Conservation (phyloP, 768 basidiomycete genomes). For the Nidularia pulvinata region DNA sequence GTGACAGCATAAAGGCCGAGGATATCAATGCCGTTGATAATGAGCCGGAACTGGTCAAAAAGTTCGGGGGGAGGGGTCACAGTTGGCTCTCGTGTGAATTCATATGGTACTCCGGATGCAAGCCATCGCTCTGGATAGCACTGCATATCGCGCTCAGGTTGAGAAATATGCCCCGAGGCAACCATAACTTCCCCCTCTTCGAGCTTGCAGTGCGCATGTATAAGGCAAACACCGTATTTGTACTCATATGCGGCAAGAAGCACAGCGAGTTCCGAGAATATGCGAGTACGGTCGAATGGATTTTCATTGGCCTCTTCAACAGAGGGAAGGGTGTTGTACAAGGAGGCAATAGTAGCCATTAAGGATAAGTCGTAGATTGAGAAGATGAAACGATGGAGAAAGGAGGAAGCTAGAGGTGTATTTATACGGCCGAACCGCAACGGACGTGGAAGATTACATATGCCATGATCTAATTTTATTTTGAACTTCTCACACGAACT, state of each 20-base stretch:
- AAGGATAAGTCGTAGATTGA: too few species aligned
- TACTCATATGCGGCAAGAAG: background rate
- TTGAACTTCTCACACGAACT: too few species aligned
- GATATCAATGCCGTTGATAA: too few species aligned
- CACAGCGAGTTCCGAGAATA: background rate
- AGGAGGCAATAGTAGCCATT: background rate
- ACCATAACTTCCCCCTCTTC: slow-evolving; percentile 9
- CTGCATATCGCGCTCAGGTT: slow-evolving; percentile 1
- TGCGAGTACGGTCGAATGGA: background rate
- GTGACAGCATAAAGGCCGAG: too few species aligned
- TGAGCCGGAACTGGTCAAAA: background rate
- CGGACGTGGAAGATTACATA: too few species aligned
- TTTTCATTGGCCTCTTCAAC: background rate
- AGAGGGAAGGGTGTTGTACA: background rate
- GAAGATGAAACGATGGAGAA: too few species aligned
- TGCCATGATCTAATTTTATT: too few species aligned
- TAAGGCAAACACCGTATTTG: slow-evolving; percentile 6
- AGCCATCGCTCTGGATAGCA: background rate
- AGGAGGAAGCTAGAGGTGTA: too few species aligned
- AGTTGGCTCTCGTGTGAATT: background rate
- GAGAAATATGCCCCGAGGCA: slow-evolving; percentile 4
- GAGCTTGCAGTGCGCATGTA: slow-evolving; percentile 7
- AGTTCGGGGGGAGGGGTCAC: background rate
- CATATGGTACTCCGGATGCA: background rate
- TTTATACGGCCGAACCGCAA: too few species aligned